A percentile compares a stretch with the other conserved stretches of the same genome.
Evolutionary conservation across 805 yeast genomes (phyloP).

Genomic region (Wickerhamomyces subpelliculosus): DNA sequence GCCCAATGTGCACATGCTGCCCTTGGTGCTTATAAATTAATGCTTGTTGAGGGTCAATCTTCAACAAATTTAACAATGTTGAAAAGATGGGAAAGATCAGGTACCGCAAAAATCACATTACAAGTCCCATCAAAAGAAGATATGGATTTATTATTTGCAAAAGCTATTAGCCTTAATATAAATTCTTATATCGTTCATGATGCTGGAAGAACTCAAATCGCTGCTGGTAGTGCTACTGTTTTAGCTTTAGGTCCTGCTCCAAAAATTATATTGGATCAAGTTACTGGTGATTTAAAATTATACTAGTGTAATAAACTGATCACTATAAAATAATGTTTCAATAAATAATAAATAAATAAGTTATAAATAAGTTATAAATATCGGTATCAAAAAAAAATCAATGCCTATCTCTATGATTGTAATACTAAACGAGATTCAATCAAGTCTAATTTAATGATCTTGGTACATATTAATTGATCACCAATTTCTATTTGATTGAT

Average conservation of each 20-base stretch:
- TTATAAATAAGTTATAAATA: no score
- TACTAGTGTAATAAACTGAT: slow-evolving; percentile 32
- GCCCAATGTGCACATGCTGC: slow-evolving; percentile 99
- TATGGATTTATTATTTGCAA: slow-evolving; percentile 71
- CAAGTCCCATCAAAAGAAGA: slow-evolving; percentile 62
- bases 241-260: slow-evolving; percentile 98
- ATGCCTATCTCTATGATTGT: no score
- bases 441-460: slow-evolving; percentile 34
- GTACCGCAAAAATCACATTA: slow-evolving; percentile 91
- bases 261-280: slow-evolving; percentile 64
- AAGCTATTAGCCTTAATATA: slow-evolving; percentile 72
- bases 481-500: slow-evolving; percentile 33
- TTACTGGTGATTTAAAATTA: slow-evolving; percentile 73
- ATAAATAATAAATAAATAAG: not conserved
- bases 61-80: slow-evolving; percentile 58
- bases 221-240: slow-evolving; percentile 94
- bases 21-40: slow-evolving; percentile 72
- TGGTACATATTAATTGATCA: slow-evolving; percentile 37
- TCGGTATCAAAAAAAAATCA: no score
- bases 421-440: slow-evolving; percentile 1
- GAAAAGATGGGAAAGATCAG: slow-evolving; percentile 70
- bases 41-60: slow-evolving; percentile 43
- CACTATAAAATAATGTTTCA: not conserved
- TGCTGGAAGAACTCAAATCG: slow-evolving; percentile 95
- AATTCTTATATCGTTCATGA: slow-evolving; percentile 82